Base-by-base conservation (phyloP, 2,329 filamentous ascomycete species). In the Kalaharituber pfeilii region DNA sequence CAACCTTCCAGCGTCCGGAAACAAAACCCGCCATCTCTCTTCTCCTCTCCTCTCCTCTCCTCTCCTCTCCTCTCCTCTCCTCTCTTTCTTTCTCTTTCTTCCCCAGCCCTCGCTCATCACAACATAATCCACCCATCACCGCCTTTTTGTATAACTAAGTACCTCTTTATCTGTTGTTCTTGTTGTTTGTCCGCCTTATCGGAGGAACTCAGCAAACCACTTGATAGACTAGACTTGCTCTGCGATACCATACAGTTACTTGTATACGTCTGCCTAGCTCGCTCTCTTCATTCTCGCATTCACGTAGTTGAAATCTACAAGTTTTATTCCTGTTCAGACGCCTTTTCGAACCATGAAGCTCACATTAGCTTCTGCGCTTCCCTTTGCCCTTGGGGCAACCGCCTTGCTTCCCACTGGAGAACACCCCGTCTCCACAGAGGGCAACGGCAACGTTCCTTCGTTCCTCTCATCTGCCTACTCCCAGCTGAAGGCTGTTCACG, bases 281-380 rank as follows among this genome's bases (percentile, higher is more conserved):
- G 50, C 18, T 39, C n/a, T 39, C 44, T 27, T 27, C 44, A 13
- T 15, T 24, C 15, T 22, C 24, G 15, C 5, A 8, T 22, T 24
- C 13, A 13, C 44, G 13, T 27, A 13, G 20, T 49, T 27, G 20
- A 24, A 13, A 15, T 2, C 24, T 15, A 27, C 13, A 49, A 49
- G 15, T n/a, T n/a, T 9, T 5, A 7, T 25, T 9, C 33, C 13
- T 29, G 15, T 13, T 9, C 4, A 4, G 15, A 47, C 22, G 22
- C 42, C 25, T 47, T 6, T 5, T 26, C 39, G 22, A 30, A 26
- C 28, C 50, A 64, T 64, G 62, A 64, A 57, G 60, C 61, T 63
- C 55, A 50, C 59, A 24, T 49, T 62, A 54, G 62, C 62, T 60
- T 61, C 62, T 33, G 57, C 53, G 20, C 57, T 62, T 54, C 60